Evolutionary conservation across 1,284 basidiomycete genomes (phyloP).

Genomic region (Bjerkandera adusta): DNA sequence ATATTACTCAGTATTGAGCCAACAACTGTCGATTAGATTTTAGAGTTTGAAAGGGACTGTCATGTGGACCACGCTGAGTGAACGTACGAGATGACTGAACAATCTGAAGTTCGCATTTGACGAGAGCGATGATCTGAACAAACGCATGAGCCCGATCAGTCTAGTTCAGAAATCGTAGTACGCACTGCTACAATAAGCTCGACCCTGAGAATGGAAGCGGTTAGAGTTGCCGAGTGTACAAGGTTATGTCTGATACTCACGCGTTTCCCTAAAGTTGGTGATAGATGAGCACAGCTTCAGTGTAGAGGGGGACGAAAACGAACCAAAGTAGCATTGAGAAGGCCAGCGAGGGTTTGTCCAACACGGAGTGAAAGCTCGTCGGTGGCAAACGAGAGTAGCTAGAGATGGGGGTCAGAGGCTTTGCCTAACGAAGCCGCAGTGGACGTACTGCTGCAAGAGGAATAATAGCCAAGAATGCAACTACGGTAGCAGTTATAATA

Average conservation of each 20-base stretch:
- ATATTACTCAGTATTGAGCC: slow-evolving; percentile 84
- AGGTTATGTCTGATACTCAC: slow-evolving; percentile 42
- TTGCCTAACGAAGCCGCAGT: neutral
- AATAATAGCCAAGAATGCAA: slow-evolving; percentile 66
- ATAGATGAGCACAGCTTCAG: slow-evolving; percentile 7
- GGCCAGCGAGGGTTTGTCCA: slow-evolving; percentile 82
- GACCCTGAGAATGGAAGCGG: slow-evolving; percentile 44
- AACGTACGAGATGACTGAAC: slow-evolving; percentile 80
- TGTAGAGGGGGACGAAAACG: slow-evolving; percentile 22
- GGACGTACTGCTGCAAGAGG: slow-evolving; percentile 68
- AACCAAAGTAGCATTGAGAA: slow-evolving; percentile 85
- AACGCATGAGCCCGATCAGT: slow-evolving; percentile 18
- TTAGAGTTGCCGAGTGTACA: neutral
- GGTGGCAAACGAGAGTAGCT: slow-evolving; percentile 85
- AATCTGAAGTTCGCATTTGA: slow-evolving; percentile 77
- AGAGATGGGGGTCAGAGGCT: slow-evolving; percentile 12
- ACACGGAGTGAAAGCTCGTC: slow-evolving; percentile 83
- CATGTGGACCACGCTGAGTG: too few species aligned
- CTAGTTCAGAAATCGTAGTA: slow-evolving; percentile 18
- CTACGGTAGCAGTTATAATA: slow-evolving; percentile 8
- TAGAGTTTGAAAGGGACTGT: too few species aligned
- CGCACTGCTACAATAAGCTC: slow-evolving; percentile 79
- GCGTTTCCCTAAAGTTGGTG: slow-evolving; percentile 79
- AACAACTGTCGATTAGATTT: slow-evolving; percentile 62
- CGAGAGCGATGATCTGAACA: slow-evolving; percentile 74